Evolutionary conservation across 768 basidiomycete genomes (phyloP), one percentile per base, ranked within the genome.

Genomic region (Chalciporus pseudorubinellus): DNA sequence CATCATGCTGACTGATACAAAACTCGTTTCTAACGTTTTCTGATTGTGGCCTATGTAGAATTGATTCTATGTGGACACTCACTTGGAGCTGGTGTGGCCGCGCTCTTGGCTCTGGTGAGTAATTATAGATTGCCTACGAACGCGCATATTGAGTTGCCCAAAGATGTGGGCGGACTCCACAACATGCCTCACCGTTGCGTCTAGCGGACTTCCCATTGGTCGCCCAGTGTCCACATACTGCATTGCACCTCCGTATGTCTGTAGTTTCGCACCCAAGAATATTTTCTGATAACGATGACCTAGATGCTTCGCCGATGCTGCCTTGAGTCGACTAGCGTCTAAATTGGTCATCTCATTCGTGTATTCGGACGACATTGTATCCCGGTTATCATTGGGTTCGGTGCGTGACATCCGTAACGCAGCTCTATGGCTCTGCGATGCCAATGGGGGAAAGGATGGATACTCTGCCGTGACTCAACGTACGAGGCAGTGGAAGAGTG

Each of bases 131-230:
- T 6, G 31, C 26, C 51, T n/a, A 1, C 16, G 29, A 10, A 16
- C 13, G 38, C 26, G 21, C 34, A 36, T 28, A 43, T 50, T 41
- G 42, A 48, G n/a, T 4, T 38, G 14, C 39, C 21, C 28, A 31
- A 47, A 91, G 89, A 86, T 88, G 80, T 93, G 90, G 90, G 87
- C 89, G 1, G 87, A 91, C 63, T 87, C 88, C 18, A 77, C 72
- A 55, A 92, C 85, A 2, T 90, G 90, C 56, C 73, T 85, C 38
- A 93, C 80, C 7, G 72, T 77, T 33, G 72, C 75, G 40, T 80
- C 84, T 24, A 87, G 87, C 53, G 88, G 88, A 7, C 75, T 92
- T 13, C 88, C 89, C 11, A 70, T 75, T 13, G 79, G 79, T 47
- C 75, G 89, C 36, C 73, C 78, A 29, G 85, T 89, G 12, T 81